Conservation (phyloP, 148 eudicot genomes). For the Diospyros kaki region DNA sequence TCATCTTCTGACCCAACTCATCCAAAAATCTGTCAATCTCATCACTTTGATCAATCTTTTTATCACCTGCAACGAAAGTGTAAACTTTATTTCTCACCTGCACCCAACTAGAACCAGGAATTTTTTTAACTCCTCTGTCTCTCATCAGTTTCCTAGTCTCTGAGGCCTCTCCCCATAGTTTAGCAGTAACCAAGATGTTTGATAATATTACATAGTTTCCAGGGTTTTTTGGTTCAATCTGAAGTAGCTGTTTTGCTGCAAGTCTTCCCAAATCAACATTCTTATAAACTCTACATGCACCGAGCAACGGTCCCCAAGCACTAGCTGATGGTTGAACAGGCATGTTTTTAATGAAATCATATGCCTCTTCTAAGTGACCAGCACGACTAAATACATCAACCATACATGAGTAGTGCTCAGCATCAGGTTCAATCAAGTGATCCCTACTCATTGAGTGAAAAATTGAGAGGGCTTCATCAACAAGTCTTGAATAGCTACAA, state of each 20-base stretch:
- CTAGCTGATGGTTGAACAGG: conserved; percentile 63
- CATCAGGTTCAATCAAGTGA: conserved; percentile 58
- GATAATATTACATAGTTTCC: conserved; percentile 68
- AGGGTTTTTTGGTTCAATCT: conserved; percentile 72
- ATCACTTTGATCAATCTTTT: conserved; percentile 56
- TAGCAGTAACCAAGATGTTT: conserved; percentile 60
- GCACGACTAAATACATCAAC: conserved; percentile 74
- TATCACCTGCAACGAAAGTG: conserved; percentile 75
- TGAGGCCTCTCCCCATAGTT: conserved; percentile 71
- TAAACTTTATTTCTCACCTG: conserved; percentile 55
- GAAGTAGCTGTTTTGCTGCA: conserved; percentile 56
- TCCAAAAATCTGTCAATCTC: conserved; percentile 53
- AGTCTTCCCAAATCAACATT: conserved; percentile 66
- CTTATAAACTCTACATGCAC: conserved; percentile 72
- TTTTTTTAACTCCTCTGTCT: conserved; percentile 54
- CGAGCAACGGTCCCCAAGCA: conserved; percentile 89
- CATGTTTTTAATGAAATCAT: conserved; percentile 54
- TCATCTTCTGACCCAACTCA: conserved; percentile 55
- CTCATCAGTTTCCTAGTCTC: conserved; percentile 59
- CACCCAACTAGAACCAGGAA: conserved; percentile 88
- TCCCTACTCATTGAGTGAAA: conserved; percentile 62
- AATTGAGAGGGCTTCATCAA: conserved; percentile 54
- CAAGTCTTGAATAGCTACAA: conserved; percentile 73
- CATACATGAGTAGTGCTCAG: conserved; percentile 66
- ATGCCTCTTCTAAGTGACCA: conserved; percentile 69